Percentiles rank a stretch among this genome's conserved stretches.
Conservation (phyloP, 2,329 filamentous ascomycete species). For the Simplicillium aogashimaense region DNA sequence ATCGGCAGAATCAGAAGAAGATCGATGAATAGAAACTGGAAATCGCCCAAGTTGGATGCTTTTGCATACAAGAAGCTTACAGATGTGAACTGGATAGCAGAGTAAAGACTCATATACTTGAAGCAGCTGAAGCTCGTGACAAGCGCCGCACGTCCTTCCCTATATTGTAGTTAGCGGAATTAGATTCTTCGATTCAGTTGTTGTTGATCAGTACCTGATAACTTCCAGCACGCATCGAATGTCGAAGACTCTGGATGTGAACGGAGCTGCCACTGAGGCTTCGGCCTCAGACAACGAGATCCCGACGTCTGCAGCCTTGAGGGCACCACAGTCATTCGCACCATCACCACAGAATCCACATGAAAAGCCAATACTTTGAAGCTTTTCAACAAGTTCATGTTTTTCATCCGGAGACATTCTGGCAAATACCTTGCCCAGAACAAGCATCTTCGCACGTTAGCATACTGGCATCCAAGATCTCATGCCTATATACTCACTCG, state of each 20-base stretch:
- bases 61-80: conserved; percentile 94
- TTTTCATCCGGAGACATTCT: conserved; percentile 99
- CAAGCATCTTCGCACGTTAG: conserved; percentile 58
- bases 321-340: conserved; percentile 91
- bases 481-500: conserved; percentile 33
- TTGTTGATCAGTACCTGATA: conserved; percentile 49
- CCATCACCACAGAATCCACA: conserved; percentile 95
- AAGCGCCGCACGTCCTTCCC: conserved; percentile 85
- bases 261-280: conserved; percentile 94
- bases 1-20: conserved; percentile 87
- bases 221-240: conserved; percentile 92
- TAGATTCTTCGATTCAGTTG: neutral
- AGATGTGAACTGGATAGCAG: conserved; percentile 96
- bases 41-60: conserved; percentile 90
- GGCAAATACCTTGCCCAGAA: conserved; percentile 86
- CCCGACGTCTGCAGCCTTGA: conserved; percentile 95
- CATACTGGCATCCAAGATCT: neutral
- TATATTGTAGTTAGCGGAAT: conserved; percentile 20
- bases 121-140: conserved; percentile 99
- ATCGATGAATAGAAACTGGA: conserved; percentile 96
- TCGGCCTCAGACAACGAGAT: conserved; percentile 96
- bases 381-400: conserved; percentile 91
- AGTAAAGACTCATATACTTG: conserved; percentile 99
- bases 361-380: conserved; percentile 93
- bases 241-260: conserved; percentile 91